phyloP scores from a whole-genome alignment of 1,284 basidiomycete species.

The Puccinia polysora region DNA sequence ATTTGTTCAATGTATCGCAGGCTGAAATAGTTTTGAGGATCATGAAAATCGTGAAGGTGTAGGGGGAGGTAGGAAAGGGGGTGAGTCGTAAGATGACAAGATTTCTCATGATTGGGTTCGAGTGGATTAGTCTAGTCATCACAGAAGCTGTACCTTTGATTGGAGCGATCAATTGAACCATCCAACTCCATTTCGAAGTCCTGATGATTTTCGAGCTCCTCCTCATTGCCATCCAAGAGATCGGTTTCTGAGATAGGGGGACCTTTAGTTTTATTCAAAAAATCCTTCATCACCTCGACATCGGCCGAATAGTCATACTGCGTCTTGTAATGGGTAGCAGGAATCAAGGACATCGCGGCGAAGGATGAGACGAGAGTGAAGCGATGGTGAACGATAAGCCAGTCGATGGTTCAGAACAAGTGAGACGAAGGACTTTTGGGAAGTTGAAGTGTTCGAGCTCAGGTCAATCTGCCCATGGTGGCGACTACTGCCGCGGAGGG shows the following conservation, averaged over 20 bases:
- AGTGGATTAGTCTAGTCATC: too few relatives aligned
- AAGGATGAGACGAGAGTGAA: too few relatives aligned
- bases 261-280: constrained; percentile 36
- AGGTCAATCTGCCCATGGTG: too few relatives aligned
- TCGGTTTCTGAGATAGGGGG: constrained; percentile 10
- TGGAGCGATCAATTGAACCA: constrained; percentile 54
- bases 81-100: not conserved
- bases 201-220: constrained; percentile 64
- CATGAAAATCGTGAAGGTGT: not conserved
- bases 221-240: constrained; percentile 60
- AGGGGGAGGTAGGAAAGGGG: not conserved
- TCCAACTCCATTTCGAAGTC: constrained; percentile 55
- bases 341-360: constrained; percentile 21
- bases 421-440: too few relatives aligned
- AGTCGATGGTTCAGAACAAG: too few relatives aligned
- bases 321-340: constrained; percentile 16
- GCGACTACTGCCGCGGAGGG: too few relatives aligned
- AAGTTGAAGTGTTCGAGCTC: too few relatives aligned
- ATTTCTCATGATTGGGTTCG: too few relatives aligned
- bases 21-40: constrained; percentile 2
- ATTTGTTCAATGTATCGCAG: constrained; percentile 86
- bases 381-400: too few relatives aligned
- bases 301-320: constrained; percentile 36
- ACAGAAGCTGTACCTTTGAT: constrained; percentile 55
- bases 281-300: constrained; percentile 24